Percentiles rank a stretch among this genome's conserved stretches.
Conservation (phyloP, 2,329 filamentous ascomycete genomes). For the Cladosporium sp. region DNA sequence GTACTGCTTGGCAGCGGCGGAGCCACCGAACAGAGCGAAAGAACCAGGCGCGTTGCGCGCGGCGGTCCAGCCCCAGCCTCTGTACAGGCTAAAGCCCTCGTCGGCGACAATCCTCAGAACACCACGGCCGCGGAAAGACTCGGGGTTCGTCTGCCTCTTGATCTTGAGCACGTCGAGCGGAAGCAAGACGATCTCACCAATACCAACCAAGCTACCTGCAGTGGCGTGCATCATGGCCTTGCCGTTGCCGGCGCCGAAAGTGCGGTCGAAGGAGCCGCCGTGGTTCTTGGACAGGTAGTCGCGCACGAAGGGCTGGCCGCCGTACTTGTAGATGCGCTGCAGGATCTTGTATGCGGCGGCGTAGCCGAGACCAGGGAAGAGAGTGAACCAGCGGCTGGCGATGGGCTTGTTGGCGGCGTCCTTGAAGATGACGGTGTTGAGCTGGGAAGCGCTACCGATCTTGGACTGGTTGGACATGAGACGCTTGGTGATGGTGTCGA, state of each 20-base stretch:
- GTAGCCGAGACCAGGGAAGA: conserved; percentile 96
- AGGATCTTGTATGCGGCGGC: conserved; percentile 97
- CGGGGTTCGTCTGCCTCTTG: conserved; percentile 98
- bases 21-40: conserved; percentile 97
- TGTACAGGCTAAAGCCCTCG: conserved; percentile 92
- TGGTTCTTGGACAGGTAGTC: conserved; percentile 82
- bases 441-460: conserved; percentile 56
- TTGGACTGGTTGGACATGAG: conserved; percentile 96
- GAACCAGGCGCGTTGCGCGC: conserved; percentile 95
- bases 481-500: conserved; percentile 97
- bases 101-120: conserved; percentile 84
- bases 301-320: conserved; percentile 89
- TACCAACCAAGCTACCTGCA: conserved; percentile 89
- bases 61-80: conserved; percentile 96
- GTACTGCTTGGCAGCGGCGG: conserved; percentile 96
- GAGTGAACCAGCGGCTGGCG: conserved; percentile 79
- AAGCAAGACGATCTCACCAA: conserved; percentile 92
- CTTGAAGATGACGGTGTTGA: conserved; percentile 93
- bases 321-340: conserved; percentile 98
- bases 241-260: conserved; percentile 94
- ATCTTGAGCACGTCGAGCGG: conserved; percentile 98
- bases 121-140: conserved; percentile 92
- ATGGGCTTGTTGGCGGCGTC: conserved; percentile 70
- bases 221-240: conserved; percentile 98
- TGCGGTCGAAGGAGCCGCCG: conserved; percentile 74